phyloP scores from a whole-genome alignment of 176 grass and related monocot genomes.

The Oryza officinalis region DNA sequence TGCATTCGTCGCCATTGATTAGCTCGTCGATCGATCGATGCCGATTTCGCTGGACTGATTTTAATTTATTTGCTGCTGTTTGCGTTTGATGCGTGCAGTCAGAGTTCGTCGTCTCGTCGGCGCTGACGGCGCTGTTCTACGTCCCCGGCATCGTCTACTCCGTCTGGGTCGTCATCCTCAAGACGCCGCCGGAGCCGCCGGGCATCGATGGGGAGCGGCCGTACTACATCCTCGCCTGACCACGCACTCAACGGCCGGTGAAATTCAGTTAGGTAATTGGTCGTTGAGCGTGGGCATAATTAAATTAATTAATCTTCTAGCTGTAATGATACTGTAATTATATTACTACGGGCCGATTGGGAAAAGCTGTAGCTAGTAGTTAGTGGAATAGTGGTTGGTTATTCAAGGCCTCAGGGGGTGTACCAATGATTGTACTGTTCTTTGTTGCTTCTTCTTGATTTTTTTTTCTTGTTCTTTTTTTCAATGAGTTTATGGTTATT shows the following conservation, averaged over 20 bases:
- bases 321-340: not conserved
- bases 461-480: not conserved
- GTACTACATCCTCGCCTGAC: slow-evolving; percentile 53
- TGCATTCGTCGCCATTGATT: not conserved
- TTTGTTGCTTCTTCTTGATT: not conserved
- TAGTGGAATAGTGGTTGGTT: not conserved
- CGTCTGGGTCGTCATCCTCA: slow-evolving; percentile 59
- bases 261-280: not conserved
- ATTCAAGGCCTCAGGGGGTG: not conserved
- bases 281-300: not conserved
- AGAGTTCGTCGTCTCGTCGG: slow-evolving; percentile 49
- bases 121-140: slow-evolving; percentile 47
- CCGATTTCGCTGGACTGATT: not conserved
- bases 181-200: slow-evolving; percentile 47
- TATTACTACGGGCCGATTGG: not conserved
- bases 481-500: not conserved
- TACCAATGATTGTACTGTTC: not conserved
- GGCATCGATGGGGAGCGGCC: slow-evolving; percentile 54
- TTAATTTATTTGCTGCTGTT: not conserved
- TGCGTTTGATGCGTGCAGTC: slow-evolving; percentile 6
- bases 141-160: slow-evolving; percentile 66
- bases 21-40: not conserved
- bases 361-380: slow-evolving; percentile 1
- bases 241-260: not conserved
- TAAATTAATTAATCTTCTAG: not conserved